phyloP scores from a whole-genome alignment of 306 rosid genomes.

The Hippophae rhamnoides region DNA sequence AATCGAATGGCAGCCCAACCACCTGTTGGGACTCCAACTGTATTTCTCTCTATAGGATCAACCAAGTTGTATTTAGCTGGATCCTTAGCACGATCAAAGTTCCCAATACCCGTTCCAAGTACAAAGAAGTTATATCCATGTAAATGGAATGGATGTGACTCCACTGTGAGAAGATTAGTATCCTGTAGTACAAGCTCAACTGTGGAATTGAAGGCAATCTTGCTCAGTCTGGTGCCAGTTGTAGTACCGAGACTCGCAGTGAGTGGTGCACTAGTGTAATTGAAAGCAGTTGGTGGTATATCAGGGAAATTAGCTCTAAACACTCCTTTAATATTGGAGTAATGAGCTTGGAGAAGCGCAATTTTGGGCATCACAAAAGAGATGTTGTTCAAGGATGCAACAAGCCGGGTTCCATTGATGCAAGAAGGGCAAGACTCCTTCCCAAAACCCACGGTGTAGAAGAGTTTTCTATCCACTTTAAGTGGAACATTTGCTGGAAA shows the following conservation, averaged over 20 bases:
- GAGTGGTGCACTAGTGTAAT: constrained; percentile 28
- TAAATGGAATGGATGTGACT: constrained; percentile 33
- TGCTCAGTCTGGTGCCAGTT: constrained; percentile 23
- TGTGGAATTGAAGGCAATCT: constrained; percentile 24
- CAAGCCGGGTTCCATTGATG: constrained; percentile 19
- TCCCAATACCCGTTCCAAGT: constrained; percentile 28
- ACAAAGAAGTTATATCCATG: constrained; percentile 31
- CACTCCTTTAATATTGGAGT: constrained; percentile 23
- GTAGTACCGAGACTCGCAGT: constrained; percentile 25
- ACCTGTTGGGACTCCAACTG: constrained; percentile 30
- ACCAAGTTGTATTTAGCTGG: constrained; percentile 20
- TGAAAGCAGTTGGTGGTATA: constrained; percentile 22
- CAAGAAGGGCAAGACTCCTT: constrained; percentile 21
- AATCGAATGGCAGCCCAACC: constrained; percentile 33
- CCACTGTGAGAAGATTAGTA: constrained; percentile 27
- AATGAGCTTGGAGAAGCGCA: constrained; percentile 34
- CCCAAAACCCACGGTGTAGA: constrained; percentile 24
- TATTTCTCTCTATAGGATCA: constrained; percentile 30
- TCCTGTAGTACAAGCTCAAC: constrained; percentile 29
- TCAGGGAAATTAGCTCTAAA: constrained; percentile 31
- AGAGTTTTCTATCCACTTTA: constrained; percentile 21
- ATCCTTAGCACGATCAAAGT: constrained; percentile 21
- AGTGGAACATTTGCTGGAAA: constrained; percentile 26
- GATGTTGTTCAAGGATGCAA: constrained; percentile 30
- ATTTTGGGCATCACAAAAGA: constrained; percentile 23